Conservation (phyloP, 2,329 filamentous ascomycete genomes). For the Diplodia corticola region DNA sequence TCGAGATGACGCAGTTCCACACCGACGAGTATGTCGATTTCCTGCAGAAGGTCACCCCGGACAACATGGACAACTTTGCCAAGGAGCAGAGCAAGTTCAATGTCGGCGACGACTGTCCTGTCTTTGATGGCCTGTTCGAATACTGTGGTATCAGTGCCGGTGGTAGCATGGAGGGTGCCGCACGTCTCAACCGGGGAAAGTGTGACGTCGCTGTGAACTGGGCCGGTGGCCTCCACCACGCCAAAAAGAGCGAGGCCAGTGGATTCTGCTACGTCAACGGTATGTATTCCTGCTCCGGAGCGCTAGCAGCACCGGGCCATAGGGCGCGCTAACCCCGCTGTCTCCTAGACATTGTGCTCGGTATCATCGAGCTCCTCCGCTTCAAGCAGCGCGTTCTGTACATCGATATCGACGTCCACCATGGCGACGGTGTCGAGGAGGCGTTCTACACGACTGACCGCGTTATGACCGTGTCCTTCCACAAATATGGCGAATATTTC, state of each 20-base stretch:
- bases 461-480: slow-evolving; percentile 71
- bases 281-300: slow-evolving; percentile 24
- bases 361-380: slow-evolving; percentile 64
- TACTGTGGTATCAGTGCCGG: slow-evolving; percentile 71
- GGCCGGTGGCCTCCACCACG: slow-evolving; percentile 51
- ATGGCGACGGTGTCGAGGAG: slow-evolving; percentile 69
- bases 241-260: slow-evolving; percentile 50
- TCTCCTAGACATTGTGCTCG: slow-evolving; percentile 61
- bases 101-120: slow-evolving; percentile 63
- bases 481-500: slow-evolving; percentile 74
- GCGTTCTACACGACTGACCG: slow-evolving; percentile 71
- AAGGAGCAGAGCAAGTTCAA: slow-evolving; percentile 84
- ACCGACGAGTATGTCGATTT: slow-evolving; percentile 74
- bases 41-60: slow-evolving; percentile 84
- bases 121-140: slow-evolving; percentile 70
- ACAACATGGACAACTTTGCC: slow-evolving; percentile 94
- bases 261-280: slow-evolving; percentile 53
- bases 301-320: not conserved
- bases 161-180: slow-evolving; percentile 69
- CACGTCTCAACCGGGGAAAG: slow-evolving; percentile 66
- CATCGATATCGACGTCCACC: slow-evolving; percentile 68
- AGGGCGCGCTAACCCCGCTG: not conserved
- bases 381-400: slow-evolving; percentile 66
- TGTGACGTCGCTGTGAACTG: slow-evolving; percentile 65
- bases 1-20: slow-evolving; percentile 73